Percentiles rank a stretch among this genome's conserved stretches.
Conservation (phyloP, 2,329 filamentous ascomycete species). For the Fusarium guadeloupense region DNA sequence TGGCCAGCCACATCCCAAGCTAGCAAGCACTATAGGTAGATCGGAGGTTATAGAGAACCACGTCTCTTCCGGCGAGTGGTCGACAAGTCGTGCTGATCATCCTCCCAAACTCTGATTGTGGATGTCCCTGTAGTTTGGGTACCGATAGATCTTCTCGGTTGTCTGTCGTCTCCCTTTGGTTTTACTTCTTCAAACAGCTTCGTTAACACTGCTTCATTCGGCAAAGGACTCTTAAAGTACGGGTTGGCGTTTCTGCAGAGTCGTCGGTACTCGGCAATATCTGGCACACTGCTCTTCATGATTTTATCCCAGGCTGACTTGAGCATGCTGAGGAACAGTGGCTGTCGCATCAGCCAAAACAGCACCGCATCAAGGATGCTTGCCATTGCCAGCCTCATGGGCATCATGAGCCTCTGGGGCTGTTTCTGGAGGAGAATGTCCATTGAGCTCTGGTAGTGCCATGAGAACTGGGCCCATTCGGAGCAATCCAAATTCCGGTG, state of each 20-base stretch:
- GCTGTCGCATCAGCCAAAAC: slow-evolving; percentile 43
- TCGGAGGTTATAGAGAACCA: slow-evolving; percentile 27
- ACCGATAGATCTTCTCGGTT: neutral
- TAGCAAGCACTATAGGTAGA: neutral
- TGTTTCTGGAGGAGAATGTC: slow-evolving; percentile 42
- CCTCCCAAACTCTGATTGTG: neutral
- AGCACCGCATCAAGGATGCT: slow-evolving; percentile 43
- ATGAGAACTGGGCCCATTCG: slow-evolving; percentile 36
- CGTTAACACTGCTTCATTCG: slow-evolving; percentile 29
- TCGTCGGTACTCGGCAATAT: slow-evolving; percentile 42
- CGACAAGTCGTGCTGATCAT: neutral
- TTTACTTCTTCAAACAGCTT: slow-evolving; percentile 33
- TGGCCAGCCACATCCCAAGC: neutral
- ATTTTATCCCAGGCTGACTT: slow-evolving; percentile 39
- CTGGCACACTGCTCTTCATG: slow-evolving; percentile 39
- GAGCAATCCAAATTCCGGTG: slow-evolving; percentile 26
- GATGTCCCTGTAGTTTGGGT: neutral
- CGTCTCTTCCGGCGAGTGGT: slow-evolving; percentile 20
- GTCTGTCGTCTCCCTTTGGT: neutral
- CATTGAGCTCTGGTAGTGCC: slow-evolving; percentile 44
- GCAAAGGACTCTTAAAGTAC: slow-evolving; percentile 19
- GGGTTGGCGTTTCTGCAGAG: slow-evolving; percentile 20
- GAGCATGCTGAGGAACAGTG: slow-evolving; percentile 37
- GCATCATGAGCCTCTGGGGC: slow-evolving; percentile 41
- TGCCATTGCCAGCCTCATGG: slow-evolving; percentile 47